Percentiles rank a stretch among this genome's conserved stretches.
Evolutionary conservation across 2,329 filamentous ascomycete genomes (phyloP).

Genomic region (Nothopassalora personata): DNA sequence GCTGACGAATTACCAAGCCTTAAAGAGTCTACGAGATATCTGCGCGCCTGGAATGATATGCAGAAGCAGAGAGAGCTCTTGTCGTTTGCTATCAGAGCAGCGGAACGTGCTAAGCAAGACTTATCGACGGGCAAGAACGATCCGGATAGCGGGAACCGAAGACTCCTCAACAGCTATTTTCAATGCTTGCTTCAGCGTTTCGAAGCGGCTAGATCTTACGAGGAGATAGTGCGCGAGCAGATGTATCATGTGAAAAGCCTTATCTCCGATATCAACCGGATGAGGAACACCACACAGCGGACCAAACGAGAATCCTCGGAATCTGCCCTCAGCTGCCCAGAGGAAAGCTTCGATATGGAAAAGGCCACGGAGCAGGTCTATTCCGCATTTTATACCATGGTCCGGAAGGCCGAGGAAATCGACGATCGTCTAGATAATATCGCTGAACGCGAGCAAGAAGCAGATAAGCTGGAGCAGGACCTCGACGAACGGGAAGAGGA

Average conservation of each 20-base stretch:
- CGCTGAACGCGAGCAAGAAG: constrained; percentile 6
- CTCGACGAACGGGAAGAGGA: constrained; percentile 4
- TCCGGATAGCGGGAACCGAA: neutral
- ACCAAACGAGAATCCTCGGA: neutral
- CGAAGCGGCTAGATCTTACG: constrained; percentile 1
- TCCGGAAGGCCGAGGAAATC: constrained; percentile 7
- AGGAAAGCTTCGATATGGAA: constrained; percentile 6
- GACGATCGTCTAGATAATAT: constrained; percentile 5
- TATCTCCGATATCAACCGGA: constrained; percentile 1
- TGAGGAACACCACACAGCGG: neutral
- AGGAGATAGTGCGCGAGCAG: constrained; percentile 4
- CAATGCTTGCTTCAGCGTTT: neutral
- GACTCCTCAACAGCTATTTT: neutral
- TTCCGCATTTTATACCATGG: constrained; percentile 3
- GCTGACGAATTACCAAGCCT: constrained; percentile 3
- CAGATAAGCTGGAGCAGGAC: neutral
- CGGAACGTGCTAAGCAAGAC: neutral
- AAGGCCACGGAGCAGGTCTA: constrained; percentile 9
- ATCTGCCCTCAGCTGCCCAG: neutral
- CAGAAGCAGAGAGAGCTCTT: neutral
- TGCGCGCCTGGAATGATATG: constrained; percentile 1
- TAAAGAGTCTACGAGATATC: neutral
- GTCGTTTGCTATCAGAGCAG: neutral
- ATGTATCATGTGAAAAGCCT: constrained; percentile 6
- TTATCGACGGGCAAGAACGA: neutral